Percentiles rank a stretch among this genome's conserved stretches.
phyloP scores from a whole-genome alignment of 2,329 filamentous ascomycete genomes.

The Colletotrichum filicis region DNA sequence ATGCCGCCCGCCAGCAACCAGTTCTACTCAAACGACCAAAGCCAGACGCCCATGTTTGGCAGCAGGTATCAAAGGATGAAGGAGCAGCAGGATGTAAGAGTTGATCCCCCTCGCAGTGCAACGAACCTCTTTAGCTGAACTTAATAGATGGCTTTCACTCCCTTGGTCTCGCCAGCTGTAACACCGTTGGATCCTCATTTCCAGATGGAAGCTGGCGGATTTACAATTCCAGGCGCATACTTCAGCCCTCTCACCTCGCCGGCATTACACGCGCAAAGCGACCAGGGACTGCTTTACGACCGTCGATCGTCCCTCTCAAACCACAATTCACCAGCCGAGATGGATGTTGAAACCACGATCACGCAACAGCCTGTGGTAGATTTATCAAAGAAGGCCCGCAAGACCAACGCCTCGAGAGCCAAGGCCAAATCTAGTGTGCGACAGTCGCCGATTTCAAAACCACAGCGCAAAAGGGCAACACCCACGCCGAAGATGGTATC shows the following conservation, averaged over 20 bases:
- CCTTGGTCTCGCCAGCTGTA: conserved; percentile 85
- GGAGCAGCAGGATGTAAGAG: conserved; percentile 74
- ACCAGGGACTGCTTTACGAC: conserved; percentile 58
- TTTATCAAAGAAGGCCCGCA: conserved; percentile 62
- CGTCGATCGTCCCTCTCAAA: conserved; percentile 54
- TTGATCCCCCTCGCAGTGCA: neutral
- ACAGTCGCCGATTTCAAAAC: conserved; percentile 79
- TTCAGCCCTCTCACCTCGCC: conserved; percentile 88
- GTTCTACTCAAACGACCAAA: conserved; percentile 68
- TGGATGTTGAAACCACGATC: conserved; percentile 60
- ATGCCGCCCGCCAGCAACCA: conserved; percentile 71
- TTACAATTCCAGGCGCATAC: conserved; percentile 76
- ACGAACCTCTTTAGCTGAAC: conserved; percentile 41
- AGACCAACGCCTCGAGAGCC: conserved; percentile 63
- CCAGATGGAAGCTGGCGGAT: conserved; percentile 65
- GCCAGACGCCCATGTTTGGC: conserved; percentile 72
- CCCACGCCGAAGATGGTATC: conserved; percentile 67
- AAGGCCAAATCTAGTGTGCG: conserved; percentile 66
- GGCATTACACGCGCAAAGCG: conserved; percentile 78
- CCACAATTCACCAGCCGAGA: conserved; percentile 66
- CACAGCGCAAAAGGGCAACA: conserved; percentile 64
- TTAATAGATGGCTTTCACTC: conserved; percentile 78
- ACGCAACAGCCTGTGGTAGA: conserved; percentile 57
- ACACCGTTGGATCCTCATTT: conserved; percentile 82
- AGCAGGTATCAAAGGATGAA: conserved; percentile 71